Evolutionary conservation across 768 basidiomycete species (phyloP).

Genomic region (Auricularia sp.): DNA sequence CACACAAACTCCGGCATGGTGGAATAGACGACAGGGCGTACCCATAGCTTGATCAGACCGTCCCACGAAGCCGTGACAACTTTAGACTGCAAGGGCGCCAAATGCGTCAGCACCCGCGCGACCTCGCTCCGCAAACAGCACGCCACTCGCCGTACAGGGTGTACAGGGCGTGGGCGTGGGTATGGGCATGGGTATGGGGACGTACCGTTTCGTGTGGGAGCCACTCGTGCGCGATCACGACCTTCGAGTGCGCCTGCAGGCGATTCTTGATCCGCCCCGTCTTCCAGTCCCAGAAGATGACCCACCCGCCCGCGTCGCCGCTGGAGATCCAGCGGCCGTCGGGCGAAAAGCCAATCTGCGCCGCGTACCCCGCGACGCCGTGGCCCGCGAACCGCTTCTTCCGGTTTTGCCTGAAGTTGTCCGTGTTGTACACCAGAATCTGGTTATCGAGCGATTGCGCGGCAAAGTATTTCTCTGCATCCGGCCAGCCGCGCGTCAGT

Average conservation of each 20-base stretch:
- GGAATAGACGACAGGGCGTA: constrained; percentile 26
- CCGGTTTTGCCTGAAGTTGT: constrained; percentile 96
- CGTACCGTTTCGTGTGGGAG: constrained; percentile 92
- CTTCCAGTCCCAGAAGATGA: constrained; percentile 99
- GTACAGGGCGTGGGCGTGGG: not conserved
- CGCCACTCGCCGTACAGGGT: not conserved
- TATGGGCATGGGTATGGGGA: constrained; percentile 9
- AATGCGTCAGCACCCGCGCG: not conserved
- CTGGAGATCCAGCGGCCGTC: constrained; percentile 98
- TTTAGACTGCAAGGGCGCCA: constrained; percentile 58
- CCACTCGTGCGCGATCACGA: constrained; percentile 98
- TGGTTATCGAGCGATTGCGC: constrained; percentile 98
- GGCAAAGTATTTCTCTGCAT: constrained; percentile 85
- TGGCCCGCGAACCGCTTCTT: constrained; percentile 98
- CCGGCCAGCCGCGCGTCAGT: not conserved
- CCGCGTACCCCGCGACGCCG: constrained; percentile 93
- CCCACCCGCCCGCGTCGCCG: constrained; percentile 88
- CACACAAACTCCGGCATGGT: too few species aligned
- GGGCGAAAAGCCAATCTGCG: constrained; percentile 93
- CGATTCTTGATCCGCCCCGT: constrained; percentile 91
- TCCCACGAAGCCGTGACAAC: constrained; percentile 97
- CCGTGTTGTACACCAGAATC: constrained; percentile 93
- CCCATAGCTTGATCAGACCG: constrained; percentile 96
- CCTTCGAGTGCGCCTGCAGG: constrained; percentile 82
- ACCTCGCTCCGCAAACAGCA: not conserved